Percentiles rank a stretch among this genome's conserved stretches.
These are phyloP conservation scores for Suaeda aralocaspica DNA, from an alignment of 148 eudicot species.

Conservation along the genomic window DNA sequence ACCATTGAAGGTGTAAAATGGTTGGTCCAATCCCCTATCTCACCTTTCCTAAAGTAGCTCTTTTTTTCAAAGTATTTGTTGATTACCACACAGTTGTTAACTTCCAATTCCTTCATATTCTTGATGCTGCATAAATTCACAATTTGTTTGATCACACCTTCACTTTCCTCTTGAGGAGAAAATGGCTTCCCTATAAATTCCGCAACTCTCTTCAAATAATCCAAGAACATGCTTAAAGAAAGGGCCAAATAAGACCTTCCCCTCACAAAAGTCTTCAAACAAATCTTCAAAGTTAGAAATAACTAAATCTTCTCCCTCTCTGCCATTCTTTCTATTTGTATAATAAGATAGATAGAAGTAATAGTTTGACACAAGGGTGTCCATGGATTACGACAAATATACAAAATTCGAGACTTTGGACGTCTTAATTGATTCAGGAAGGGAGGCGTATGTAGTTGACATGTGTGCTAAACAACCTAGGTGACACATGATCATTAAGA, in stretches of 20 bases:
- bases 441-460: background rate
- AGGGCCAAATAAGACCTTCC: constrained; percentile 16
- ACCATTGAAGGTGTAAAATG: constrained; percentile 3
- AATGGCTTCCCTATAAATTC: constrained; percentile 28
- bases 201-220: constrained; percentile 23
- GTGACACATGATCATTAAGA: background rate
- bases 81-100: constrained; percentile 20
- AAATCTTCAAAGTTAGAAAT: background rate
- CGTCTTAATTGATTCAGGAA: constrained; percentile 1
- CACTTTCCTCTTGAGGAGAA: constrained; percentile 19
- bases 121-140: constrained; percentile 23
- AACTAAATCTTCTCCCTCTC: background rate
- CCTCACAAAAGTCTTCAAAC: constrained; percentile 20
- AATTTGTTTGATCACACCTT: constrained; percentile 17
- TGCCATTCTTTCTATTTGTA: background rate
- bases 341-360: no score
- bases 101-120: constrained; percentile 29
- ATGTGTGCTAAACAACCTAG: constrained; percentile 18
- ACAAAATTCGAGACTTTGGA: constrained; percentile 2
- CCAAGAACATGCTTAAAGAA: constrained; percentile 30
- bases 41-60: constrained; percentile 18
- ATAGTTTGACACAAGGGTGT: constrained; percentile 5
- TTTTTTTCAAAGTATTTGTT: constrained; percentile 3
- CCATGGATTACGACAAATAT: constrained; percentile 7
- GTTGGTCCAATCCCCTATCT: no score